phyloP scores from a whole-genome alignment of 805 yeast genomes.

The Cyberlindnera xylosilytica region DNA sequence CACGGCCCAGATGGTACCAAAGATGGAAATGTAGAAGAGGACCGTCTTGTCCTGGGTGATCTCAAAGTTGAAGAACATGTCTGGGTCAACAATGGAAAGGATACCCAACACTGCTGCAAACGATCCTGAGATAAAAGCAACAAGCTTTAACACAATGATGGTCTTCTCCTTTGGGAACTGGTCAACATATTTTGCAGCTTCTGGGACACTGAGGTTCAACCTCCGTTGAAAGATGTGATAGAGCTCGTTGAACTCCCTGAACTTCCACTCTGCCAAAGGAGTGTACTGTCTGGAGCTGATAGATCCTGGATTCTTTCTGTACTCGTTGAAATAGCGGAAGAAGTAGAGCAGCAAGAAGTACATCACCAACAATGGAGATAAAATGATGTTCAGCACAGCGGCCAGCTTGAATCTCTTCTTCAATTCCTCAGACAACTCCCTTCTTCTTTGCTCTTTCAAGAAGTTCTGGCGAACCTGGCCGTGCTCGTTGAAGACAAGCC shows the following conservation, averaged over 20 bases:
- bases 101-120: conserved; percentile 84
- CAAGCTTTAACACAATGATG: conserved; percentile 52
- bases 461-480: conserved; percentile 78
- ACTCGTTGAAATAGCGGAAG: conserved; percentile 89
- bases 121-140: conserved; percentile 81
- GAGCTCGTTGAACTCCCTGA: conserved; percentile 90
- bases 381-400: conserved; percentile 74
- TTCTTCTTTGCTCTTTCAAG: conserved; percentile 67
- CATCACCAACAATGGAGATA: conserved; percentile 82
- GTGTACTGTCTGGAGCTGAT: conserved; percentile 85
- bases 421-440: conserved; percentile 63
- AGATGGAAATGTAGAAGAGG: conserved; percentile 79
- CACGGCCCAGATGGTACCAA: conserved; percentile 87
- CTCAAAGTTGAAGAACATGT: conserved; percentile 85
- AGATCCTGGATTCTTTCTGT: conserved; percentile 80
- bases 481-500: conserved; percentile 75
- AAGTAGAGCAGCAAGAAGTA: conserved; percentile 83
- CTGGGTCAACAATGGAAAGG: conserved; percentile 79
- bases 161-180: conserved; percentile 86
- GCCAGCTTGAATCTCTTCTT: conserved; percentile 81
- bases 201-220: conserved; percentile 68
- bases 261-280: conserved; percentile 92
- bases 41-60: conserved; percentile 77
- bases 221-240: conserved; percentile 85
- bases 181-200: conserved; percentile 79